Conservation (phyloP, 2,329 filamentous ascomycete species). For the Aspergillus carbonarius region DNA sequence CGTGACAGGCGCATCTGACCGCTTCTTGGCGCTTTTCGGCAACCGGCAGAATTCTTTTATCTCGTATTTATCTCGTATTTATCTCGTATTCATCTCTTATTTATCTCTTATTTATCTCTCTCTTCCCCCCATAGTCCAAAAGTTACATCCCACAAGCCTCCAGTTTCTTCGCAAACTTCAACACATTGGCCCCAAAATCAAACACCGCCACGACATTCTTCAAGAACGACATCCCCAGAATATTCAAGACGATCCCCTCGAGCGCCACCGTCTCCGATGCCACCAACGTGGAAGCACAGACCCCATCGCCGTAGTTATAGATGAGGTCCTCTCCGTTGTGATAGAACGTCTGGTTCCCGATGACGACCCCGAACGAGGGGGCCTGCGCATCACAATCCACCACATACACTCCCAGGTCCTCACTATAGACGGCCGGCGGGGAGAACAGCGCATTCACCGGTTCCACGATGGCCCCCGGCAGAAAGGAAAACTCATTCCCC, state of each 20-base stretch:
- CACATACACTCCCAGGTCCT: conserved; percentile 32
- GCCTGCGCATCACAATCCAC: conserved; percentile 46
- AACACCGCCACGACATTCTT: conserved; percentile 54
- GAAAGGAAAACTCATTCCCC: too few relatives aligned
- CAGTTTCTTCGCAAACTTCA: conserved; percentile 44
- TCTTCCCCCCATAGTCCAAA: too few relatives aligned
- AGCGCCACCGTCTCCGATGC: conserved; percentile 24
- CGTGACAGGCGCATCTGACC: too few relatives aligned
- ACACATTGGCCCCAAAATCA: conserved; percentile 49
- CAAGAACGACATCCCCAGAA: conserved; percentile 50
- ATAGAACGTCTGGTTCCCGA: conserved; percentile 38
- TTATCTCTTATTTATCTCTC: too few relatives aligned
- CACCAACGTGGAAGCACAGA: conserved; percentile 19
- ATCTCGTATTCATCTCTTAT: too few relatives aligned
- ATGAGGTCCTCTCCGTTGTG: conserved; percentile 34
- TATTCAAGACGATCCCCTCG: conserved; percentile 32
- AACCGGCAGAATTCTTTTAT: too few relatives aligned
- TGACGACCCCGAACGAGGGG: conserved; percentile 43
- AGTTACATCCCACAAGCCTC: too few relatives aligned
- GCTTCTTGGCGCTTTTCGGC: too few relatives aligned
- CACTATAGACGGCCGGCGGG: conserved; percentile 41
- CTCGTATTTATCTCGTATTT: too few relatives aligned
- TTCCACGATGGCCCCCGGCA: too few relatives aligned
- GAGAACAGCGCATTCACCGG: conserved; percentile 43
- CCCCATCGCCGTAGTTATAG: conserved; percentile 19